A percentile compares a stretch with the other conserved stretches of the same genome.
These are phyloP conservation scores for Viola odorata DNA, from an alignment of 345 rosid genomes.

Conservation along the genomic window DNA sequence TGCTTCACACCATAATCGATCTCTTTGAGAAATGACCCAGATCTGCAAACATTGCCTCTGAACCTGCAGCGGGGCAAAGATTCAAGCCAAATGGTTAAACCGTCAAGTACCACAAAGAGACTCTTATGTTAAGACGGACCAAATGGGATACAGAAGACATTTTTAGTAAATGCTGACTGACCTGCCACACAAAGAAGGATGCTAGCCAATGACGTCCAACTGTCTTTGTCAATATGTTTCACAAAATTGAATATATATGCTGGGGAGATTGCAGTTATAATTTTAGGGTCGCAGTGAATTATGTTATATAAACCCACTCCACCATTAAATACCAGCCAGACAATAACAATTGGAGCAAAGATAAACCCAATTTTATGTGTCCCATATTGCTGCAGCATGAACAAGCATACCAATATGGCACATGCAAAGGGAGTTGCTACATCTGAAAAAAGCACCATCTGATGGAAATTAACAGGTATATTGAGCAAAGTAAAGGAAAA, in stretches of 20 bases:
- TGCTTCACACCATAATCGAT: constrained; percentile 41
- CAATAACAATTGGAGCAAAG: constrained; percentile 44
- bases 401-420: constrained; percentile 45
- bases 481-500: background rate
- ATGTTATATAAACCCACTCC: constrained; percentile 51
- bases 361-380: constrained; percentile 45
- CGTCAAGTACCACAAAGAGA: too few relatives aligned
- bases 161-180: constrained; percentile 16
- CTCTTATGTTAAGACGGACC: background rate
- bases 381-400: constrained; percentile 54
- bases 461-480: background rate
- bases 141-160: background rate
- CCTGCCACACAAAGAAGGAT: constrained; percentile 58
- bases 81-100: background rate
- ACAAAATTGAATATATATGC: constrained; percentile 38
- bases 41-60: constrained; percentile 65
- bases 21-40: constrained; percentile 59
- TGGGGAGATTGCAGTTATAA: constrained; percentile 41
- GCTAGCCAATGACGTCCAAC: constrained; percentile 47
- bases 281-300: constrained; percentile 23
- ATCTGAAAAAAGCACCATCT: constrained; percentile 30
- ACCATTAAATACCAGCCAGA: constrained; percentile 49
- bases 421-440: constrained; percentile 51
- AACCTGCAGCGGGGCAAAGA: constrained; percentile 31
- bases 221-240: constrained; percentile 15